phyloP scores from a whole-genome alignment of 805 yeast genomes.

The Yarrowia divulgata region DNA sequence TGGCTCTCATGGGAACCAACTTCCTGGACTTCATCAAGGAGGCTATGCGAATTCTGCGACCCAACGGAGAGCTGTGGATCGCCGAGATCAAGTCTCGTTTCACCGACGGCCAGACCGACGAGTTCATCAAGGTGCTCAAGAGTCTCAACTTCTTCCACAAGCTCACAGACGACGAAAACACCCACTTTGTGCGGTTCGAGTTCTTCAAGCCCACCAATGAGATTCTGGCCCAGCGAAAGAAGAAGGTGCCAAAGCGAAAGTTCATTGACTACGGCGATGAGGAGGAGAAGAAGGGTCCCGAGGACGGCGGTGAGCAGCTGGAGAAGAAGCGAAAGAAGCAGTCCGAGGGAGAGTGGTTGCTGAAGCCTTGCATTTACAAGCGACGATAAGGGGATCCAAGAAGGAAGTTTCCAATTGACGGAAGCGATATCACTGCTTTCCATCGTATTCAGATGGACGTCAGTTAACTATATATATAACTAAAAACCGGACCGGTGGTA shows the following conservation, averaged over 20 bases:
- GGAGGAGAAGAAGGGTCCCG: constrained; percentile 68
- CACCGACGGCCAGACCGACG: constrained; percentile 61
- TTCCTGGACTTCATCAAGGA: constrained; percentile 90
- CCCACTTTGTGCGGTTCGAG: constrained; percentile 94
- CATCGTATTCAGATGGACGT: neutral
- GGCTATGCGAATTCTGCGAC: constrained; percentile 84
- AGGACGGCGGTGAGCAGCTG: constrained; percentile 46
- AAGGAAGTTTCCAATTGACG: too few relatives aligned
- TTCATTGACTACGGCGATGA: constrained; percentile 75
- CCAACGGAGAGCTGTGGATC: constrained; percentile 95
- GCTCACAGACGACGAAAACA: constrained; percentile 82
- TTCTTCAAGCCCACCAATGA: constrained; percentile 85
- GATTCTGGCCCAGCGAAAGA: constrained; percentile 59
- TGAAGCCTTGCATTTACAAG: constrained; percentile 96
- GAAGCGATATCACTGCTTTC: too few relatives aligned
- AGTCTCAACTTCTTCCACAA: constrained; percentile 85
- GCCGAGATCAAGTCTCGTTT: constrained; percentile 96
- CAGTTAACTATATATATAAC: neutral
- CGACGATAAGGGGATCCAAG: constrained; percentile 59
- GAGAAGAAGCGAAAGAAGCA: constrained; percentile 29
- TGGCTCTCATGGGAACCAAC: constrained; percentile 97
- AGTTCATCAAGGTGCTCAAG: constrained; percentile 80
- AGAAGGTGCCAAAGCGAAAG: constrained; percentile 45
- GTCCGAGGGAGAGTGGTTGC: constrained; percentile 72
- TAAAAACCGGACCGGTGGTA: constrained; percentile 3